phyloP scores from a whole-genome alignment of 768 basidiomycete species.

The Exidia glandulosa region DNA sequence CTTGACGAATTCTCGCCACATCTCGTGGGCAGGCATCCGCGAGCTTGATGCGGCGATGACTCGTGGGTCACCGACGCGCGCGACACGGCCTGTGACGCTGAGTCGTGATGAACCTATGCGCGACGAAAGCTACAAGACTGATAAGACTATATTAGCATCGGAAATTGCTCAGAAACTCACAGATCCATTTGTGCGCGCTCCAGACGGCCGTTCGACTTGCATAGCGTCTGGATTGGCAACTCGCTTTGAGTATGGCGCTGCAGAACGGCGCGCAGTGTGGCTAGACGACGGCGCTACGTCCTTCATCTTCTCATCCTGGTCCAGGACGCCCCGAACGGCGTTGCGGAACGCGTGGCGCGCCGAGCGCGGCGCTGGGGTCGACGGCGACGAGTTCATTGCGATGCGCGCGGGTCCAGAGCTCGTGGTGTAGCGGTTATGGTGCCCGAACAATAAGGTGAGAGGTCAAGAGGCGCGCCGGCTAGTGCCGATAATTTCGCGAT shows the following conservation, averaged over 20 bases:
- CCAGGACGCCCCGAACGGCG: not conserved
- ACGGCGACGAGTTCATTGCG: not conserved
- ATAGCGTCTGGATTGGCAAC: not conserved
- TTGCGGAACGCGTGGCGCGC: not conserved
- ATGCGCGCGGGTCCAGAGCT: too few relatives aligned
- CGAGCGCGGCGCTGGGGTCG: not conserved
- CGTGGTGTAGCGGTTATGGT: too few relatives aligned
- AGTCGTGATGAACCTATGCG: not conserved
- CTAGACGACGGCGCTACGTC: not conserved
- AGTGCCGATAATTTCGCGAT: too few relatives aligned
- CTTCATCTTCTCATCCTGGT: not conserved
- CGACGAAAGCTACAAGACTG: not conserved
- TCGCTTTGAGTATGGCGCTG: not conserved
- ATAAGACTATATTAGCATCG: not conserved
- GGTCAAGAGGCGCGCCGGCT: too few relatives aligned
- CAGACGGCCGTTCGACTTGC: not conserved
- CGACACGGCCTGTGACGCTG: not conserved
- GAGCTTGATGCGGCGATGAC: not conserved
- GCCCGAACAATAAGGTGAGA: too few relatives aligned
- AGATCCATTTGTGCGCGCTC: not conserved
- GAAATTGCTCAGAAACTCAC: not conserved
- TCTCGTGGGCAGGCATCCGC: conserved; percentile 38
- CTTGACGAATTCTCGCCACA: conserved; percentile 68
- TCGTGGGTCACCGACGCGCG: not conserved
- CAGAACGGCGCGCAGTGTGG: not conserved